Conservation (phyloP, 1,139 yeast genomes). For the Candida sanyaensis region DNA sequence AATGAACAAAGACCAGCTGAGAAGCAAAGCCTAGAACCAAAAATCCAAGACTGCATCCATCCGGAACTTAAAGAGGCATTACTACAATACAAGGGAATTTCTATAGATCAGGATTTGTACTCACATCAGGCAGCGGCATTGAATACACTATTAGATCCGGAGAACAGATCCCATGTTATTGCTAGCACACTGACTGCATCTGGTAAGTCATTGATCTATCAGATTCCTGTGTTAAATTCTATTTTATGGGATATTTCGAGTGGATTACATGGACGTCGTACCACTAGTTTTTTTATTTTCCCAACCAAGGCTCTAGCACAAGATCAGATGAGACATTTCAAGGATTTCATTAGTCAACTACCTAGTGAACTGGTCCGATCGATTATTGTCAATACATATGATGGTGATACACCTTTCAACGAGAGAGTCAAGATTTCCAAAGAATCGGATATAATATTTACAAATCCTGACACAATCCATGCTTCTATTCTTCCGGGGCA, state of each 20-base stretch:
- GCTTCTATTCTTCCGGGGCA: constrained; percentile 74
- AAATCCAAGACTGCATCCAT: constrained; percentile 41
- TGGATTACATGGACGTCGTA: constrained; percentile 21
- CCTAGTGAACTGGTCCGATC: constrained; percentile 31
- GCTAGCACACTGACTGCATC: constrained; percentile 94
- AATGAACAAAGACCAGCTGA: constrained; percentile 24
- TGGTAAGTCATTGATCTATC: constrained; percentile 91
- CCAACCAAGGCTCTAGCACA: constrained; percentile 98
- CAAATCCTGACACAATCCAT: constrained; percentile 95
- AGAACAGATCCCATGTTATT: constrained; percentile 60
- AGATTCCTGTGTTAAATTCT: constrained; percentile 74
- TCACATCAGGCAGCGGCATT: constrained; percentile 83
- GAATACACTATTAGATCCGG: constrained; percentile 44
- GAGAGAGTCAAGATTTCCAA: constrained; percentile 55
- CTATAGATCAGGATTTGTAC: constrained; percentile 56
- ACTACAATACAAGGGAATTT: constrained; percentile 48
- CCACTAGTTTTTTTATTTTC: constrained; percentile 82
- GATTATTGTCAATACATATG: constrained; percentile 73
- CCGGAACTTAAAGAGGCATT: constrained; percentile 50
- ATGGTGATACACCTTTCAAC: constrained; percentile 81
- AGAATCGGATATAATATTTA: constrained; percentile 76
- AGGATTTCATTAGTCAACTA: constrained; percentile 53
- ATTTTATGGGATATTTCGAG: constrained; percentile 43
- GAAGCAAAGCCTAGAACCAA: constrained; percentile 18
- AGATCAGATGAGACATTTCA: constrained; percentile 84